phyloP scores from a whole-genome alignment of 352 stramenopile species.

The Elongisporangium undulatum region DNA sequence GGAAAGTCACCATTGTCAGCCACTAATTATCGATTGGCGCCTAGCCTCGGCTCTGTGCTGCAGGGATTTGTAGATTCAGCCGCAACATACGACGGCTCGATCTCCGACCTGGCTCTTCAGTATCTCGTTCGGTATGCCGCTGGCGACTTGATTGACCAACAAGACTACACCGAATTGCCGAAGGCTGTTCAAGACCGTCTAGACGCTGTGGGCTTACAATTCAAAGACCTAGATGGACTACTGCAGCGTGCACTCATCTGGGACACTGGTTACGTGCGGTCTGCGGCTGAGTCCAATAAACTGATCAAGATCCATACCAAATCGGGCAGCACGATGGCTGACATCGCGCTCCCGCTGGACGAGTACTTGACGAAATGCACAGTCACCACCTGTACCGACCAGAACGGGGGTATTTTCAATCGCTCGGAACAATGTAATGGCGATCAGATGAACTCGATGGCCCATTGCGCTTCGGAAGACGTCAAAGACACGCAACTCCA shows the following conservation, averaged over 20 bases:
- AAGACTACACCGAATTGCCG: conserved; percentile 7
- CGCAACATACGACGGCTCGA: not conserved
- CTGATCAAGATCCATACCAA: conserved; percentile 23
- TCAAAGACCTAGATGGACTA: conserved; percentile 21
- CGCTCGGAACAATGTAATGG: not conserved
- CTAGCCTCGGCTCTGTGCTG: not conserved
- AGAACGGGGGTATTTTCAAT: not conserved
- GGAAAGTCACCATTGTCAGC: not conserved
- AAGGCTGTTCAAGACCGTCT: conserved; percentile 6
- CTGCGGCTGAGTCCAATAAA: not conserved
- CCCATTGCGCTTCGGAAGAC: not conserved
- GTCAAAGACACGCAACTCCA: not conserved
- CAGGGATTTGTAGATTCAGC: not conserved
- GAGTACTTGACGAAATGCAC: conserved; percentile 18
- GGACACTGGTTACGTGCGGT: conserved; percentile 38
- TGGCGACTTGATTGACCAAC: conserved; percentile 12
- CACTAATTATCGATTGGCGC: too few relatives aligned
- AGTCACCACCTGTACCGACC: not conserved
- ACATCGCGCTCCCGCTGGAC: conserved; percentile 11
- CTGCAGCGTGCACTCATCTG: conserved; percentile 53
- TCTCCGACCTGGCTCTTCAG: not conserved
- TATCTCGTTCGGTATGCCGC: conserved; percentile 1
- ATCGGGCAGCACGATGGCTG: conserved; percentile 19
- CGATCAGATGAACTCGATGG: not conserved
- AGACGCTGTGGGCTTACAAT: conserved; percentile 1